Evolutionary conservation across 2,329 filamentous ascomycete species (phyloP), one percentile per base, ranked within the genome.

Genomic region (Colletotrichum shisoi): DNA sequence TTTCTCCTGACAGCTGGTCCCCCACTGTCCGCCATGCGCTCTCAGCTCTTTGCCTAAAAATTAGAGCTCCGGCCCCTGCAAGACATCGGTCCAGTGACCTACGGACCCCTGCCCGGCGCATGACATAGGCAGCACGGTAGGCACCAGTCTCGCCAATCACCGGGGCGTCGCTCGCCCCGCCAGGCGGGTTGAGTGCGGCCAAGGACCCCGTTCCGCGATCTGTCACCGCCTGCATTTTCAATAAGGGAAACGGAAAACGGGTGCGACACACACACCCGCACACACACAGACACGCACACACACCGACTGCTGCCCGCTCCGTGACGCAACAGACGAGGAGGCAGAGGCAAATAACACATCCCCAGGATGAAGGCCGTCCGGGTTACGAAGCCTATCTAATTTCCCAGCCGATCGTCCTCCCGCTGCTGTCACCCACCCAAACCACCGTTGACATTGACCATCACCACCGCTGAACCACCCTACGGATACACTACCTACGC

Each of bases 141-240:
- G 31, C 31, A 34, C 31, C 31, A 9, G 2, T 34, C 15, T 31
- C 3, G 61, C 65, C 65, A 68, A 65, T 68, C 21, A 51, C 15
- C 15, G 4, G 4, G 17, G 7, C 31, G 44, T 59, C 61, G 34
- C 48, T n/a, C 12, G 37, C 61, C 54, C 65, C 61, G 37, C 61
- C 17, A 19, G 13, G 12, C 39, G 54, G 40, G 19, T 39, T 49
- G 54, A 37, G 39, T 61, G 24, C 44, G 27, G 34, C 57, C 19
- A 58, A 53, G 40, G 53, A 8, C 53, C 64, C 61, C 45, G 52
- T 64, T 64, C 64, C 49, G 57, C 57, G 64, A 59, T 64, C 48
- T 44, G 54, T 65, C 65, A 68, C 62, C 62, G 64, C 64, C 53
- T 63, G 53, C 64, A 54, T 60, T 51, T 54, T 60, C 37, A 49